phyloP scores from a whole-genome alignment of 331 rosid species.

The Acacia concinna region DNA sequence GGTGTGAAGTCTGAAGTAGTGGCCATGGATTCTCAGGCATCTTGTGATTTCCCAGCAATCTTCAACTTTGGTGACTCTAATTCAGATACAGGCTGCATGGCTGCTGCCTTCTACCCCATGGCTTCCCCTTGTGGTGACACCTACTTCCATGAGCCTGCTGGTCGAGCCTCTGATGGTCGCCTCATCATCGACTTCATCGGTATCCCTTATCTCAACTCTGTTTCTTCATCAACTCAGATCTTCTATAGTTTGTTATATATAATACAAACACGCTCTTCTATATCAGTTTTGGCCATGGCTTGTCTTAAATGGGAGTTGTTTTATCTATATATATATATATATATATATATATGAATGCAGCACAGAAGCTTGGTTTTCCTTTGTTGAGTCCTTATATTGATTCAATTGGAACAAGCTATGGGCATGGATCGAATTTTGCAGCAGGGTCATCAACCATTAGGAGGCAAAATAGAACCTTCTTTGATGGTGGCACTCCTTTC shows the following conservation, averaged over 20 bases:
- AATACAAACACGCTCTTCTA: neutral
- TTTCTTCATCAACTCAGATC: neutral
- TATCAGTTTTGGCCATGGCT: neutral
- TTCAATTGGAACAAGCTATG: slow-evolving; percentile 68
- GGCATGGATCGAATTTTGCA: slow-evolving; percentile 84
- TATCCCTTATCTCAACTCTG: neutral
- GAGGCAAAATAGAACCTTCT: slow-evolving; percentile 54
- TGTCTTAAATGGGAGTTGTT: neutral
- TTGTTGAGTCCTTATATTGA: slow-evolving; percentile 62
- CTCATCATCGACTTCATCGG: slow-evolving; percentile 71
- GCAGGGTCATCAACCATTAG: slow-evolving; percentile 75
- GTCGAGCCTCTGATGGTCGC: slow-evolving; percentile 78
- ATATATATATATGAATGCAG: slow-evolving; percentile 46
- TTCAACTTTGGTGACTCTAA: slow-evolving; percentile 91
- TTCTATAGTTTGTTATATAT: too few relatives aligned
- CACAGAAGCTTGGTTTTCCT: slow-evolving; percentile 54
- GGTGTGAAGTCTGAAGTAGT: slow-evolving; percentile 30
- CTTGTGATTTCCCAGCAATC: slow-evolving; percentile 65
- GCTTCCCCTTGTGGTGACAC: slow-evolving; percentile 61
- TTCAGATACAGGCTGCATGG: slow-evolving; percentile 84
- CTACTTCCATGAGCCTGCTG: slow-evolving; percentile 62
- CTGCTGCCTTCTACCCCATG: slow-evolving; percentile 68
- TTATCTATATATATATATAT: too few relatives aligned
- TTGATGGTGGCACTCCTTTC: slow-evolving; percentile 67
- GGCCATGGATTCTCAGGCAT: neutral